Evolutionary conservation across 371 early-diverging fungal genomes (phyloP), one percentile per base, ranked within the genome.

Genomic region (Mortierella sp.): DNA sequence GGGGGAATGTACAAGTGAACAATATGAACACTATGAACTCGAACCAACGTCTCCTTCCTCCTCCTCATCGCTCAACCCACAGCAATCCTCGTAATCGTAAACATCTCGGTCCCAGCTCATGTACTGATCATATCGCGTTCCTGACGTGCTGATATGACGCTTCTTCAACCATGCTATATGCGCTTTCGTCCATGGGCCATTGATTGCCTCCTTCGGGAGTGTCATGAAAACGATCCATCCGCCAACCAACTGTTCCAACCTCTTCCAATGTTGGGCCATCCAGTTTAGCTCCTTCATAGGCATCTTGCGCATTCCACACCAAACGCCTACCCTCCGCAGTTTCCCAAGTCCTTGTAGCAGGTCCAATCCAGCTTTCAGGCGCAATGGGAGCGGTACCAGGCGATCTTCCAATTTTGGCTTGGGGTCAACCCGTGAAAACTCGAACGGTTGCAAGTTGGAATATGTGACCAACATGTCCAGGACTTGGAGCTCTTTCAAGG

Each of bases 211-310:
- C 7, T 7, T 7, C 10, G 34, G 34, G 5, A 3, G 9, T n/a
- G 14, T n/a, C 5, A 16, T 16, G 9, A 19, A 14, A 18, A 43
- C n/a, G 16, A 51, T 10, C 3, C 57, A n/a, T 28, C 45, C 45
- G 2, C 46, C 27, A 16, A 8, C 5, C 16, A 56, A 12, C 8
- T 6, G 18, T 8, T 30, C 18, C 21, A 58, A 23, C 3, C 48
- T 4, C 23, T 18, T 47, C 49, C 47, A 58, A 24, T 49, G 47
- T 18, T 58, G 21, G 0, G 24, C 50, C 39, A 58, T 58, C 58
- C 58, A 58, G 0, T 21, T 13, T 2, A 48, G 9, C 21, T 58
- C 58, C 26, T 49, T 49, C 39, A 31, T 47, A 16, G 23, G 24
- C 30, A 58, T 24, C 23, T 23, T 24, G 7, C 48, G 39, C 26